Evolutionary conservation across 805 yeast genomes (phyloP), one percentile per base, ranked within the genome.

Genomic region (Cyberlindnera japonica): DNA sequence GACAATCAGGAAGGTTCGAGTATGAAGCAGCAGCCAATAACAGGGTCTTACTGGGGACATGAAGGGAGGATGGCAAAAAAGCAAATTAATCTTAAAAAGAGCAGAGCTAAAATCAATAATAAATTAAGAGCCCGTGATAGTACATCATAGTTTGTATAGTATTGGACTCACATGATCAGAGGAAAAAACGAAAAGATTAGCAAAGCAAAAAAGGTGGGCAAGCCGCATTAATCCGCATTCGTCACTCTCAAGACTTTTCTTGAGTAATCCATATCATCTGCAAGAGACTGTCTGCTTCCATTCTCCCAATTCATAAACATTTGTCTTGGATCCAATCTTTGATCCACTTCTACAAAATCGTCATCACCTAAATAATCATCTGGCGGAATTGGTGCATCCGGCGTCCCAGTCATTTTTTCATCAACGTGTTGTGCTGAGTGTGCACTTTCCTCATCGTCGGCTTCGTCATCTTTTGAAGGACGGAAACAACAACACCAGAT

Each of bases 241-340:
- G 79, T 69, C 19, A 79, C 80, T 27, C 75, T 59, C 26, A 79
- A 60, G 6, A 79, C 81, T 43, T 72, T 65, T 31, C 84, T 62
- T 4, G 76, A 67, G 50, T 79, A 79, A 51, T 79, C 83, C 46
- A 67, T 65, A 41, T 79, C 74, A 53, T 79, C 85, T 15, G 68
- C 74, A 25, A 79, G 53, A 24, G 75, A 66, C 33, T 69, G 61
- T 32, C 66, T 59, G 7, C 78, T 71, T 25, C 67, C 69, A 49
- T 68, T 68, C 33, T 64, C 73, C 64, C 70, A 68, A 40, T 62
- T 62, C 69, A 73, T 67, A 45, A 71, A 69, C 64, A 76, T 65
- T 33, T 69, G 69, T 38, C 67, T 61, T 5, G 85, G 85, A 48
- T 80, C 85, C 40, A 80, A 58, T 30, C 86, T 59, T 51, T 74